Conservation (phyloP, 108 stramenopile genomes). For the Skeletonema menzelii region DNA sequence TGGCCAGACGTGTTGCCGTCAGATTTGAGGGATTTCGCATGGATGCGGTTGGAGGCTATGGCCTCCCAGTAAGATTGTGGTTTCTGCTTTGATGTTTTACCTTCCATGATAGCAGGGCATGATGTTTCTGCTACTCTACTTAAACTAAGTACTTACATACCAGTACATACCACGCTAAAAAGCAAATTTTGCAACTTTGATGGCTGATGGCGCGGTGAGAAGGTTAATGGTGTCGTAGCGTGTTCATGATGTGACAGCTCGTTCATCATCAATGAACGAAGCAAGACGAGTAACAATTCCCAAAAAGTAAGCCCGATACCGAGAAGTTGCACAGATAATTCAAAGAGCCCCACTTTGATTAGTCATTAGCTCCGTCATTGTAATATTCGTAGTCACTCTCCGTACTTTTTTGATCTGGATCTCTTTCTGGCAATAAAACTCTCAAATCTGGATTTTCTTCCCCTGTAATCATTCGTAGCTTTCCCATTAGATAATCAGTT, state of each 20-base stretch:
- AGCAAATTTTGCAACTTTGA: no score
- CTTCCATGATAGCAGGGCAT: background rate
- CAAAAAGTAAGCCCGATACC: no score
- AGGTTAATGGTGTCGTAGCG: no score
- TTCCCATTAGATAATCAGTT: conserved; percentile 28
- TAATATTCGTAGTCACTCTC: conserved; percentile 30
- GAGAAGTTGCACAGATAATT: no score
- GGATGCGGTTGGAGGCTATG: background rate
- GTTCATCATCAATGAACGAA: no score
- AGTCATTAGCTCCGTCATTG: conserved; percentile 20
- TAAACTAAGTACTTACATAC: no score
- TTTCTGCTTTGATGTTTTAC: background rate
- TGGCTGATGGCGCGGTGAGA: no score
- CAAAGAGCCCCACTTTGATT: no score
- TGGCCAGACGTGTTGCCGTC: background rate
- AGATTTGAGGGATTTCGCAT: background rate
- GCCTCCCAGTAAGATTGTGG: background rate
- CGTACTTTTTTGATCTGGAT: conserved; percentile 24
- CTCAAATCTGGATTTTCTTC: conserved; percentile 40
- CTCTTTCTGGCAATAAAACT: conserved; percentile 40
- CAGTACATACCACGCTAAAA: no score
- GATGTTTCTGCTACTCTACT: no score
- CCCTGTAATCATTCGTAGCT: conserved; percentile 28
- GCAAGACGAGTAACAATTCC: no score
- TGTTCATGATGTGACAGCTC: background rate